Base-by-base conservation (phyloP, 805 yeast species). In the Hanseniaspora guilliermondii region DNA sequence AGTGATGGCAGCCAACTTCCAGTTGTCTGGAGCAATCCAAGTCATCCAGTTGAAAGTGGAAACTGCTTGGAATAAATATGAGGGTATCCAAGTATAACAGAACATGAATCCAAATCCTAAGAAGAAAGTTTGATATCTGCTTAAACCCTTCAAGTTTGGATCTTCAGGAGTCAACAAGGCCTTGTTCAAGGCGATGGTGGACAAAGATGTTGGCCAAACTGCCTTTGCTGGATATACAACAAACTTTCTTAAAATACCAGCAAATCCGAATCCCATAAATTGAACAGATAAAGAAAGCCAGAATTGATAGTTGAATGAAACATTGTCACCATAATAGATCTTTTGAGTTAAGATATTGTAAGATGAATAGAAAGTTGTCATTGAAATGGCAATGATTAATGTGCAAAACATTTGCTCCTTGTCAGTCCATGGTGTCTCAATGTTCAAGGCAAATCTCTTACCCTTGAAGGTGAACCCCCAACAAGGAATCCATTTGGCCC, bases 321-420 rank as follows among this genome's bases (percentile, higher is more conserved):
- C 67, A 65, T 59, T 50, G 41, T 66, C 61, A 9, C 61, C 53
- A 59, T 68, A 66, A 57, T 62, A 67, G n/a, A 61, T 53, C 57
- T 64, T 65, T 56, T 65, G 69, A 7, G 65, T 63, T 38, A 66
- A 53, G 54, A 78, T 66, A 54, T 72, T 72, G 39, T 64, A 64
- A 47, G 66, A 66, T 32, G 70, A 72, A 47, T 69, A 68, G 46
- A 68, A 63, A 27, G 62, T 60, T 17, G 68, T 65, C 35, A 64
- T 63, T 19, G 73, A 68, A 24, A 73, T 72, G 25, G 71, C 61
- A 55, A 69, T 68, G 53, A 71, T 64, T 33, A 73, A 58, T 58
- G 86, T 77, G 1, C 82, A 70, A 56, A 82, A 71, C 80, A 80
- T 78, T 63, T 82, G 87, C 60, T 81, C 86, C 62, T 81, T 81